Evolutionary conservation across 495 filamentous ascomycete genomes (phyloP).

Genomic region (Stereocaulon alpinum): DNA sequence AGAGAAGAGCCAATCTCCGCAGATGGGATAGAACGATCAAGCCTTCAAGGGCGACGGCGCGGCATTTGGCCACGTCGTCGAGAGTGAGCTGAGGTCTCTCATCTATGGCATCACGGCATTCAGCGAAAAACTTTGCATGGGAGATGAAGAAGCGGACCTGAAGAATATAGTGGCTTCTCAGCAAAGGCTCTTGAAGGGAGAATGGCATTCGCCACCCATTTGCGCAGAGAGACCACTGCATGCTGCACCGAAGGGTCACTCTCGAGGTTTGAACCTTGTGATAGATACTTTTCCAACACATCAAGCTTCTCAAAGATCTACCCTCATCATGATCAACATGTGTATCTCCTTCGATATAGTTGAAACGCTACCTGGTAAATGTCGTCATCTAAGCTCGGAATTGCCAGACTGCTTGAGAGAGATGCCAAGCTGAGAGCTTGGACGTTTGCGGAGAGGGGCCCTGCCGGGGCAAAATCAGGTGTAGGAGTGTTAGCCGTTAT

Average conservation of each 20-base stretch:
- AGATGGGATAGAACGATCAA: conserved; percentile 13
- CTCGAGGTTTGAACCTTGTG: neutral
- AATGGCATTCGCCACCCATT: conserved; percentile 14
- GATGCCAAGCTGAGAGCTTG: neutral
- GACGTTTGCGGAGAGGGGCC: neutral
- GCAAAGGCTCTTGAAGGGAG: conserved; percentile 17
- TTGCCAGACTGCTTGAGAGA: neutral
- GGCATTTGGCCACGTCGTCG: conserved; percentile 8
- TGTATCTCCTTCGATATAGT: no score
- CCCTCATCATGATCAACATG: neutral
- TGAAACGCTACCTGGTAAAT: neutral
- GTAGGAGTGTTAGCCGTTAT: neutral
- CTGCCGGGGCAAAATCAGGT: neutral
- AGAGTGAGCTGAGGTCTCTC: neutral
- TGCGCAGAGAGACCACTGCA: conserved; percentile 2
- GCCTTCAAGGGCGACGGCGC: conserved; percentile 3
- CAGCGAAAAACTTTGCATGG: neutral
- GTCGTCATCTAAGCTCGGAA: neutral
- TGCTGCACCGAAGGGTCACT: neutral
- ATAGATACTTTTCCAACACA: conserved; percentile 5
- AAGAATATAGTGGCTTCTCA: conserved; percentile 16
- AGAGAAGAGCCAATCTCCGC: neutral
- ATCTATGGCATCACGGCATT: neutral
- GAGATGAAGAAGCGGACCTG: conserved; percentile 7
- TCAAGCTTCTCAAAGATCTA: conserved; percentile 5